Conservation (phyloP, 371 early-diverging fungal genomes). For the Smittium culicis region DNA sequence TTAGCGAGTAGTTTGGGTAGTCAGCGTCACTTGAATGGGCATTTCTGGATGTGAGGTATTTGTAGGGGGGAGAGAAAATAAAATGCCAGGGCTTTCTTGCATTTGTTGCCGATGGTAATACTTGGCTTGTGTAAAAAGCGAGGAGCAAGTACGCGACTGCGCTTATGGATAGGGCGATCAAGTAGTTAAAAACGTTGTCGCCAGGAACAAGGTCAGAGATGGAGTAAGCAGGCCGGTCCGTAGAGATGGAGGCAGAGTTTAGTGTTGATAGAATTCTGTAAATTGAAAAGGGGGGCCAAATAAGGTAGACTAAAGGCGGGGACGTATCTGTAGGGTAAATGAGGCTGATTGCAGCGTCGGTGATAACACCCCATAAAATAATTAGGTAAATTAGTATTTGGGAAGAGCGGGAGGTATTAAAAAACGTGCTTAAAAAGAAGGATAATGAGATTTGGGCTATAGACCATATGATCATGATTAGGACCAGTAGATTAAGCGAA, state of each 20-base stretch:
- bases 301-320: slow-evolving; percentile 15
- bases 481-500: not conserved
- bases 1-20: slow-evolving; percentile 4
- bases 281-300: slow-evolving; percentile 5
- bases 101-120: slow-evolving; percentile 49
- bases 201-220: slow-evolving; percentile 5
- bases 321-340: not conserved
- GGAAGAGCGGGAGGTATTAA: not conserved
- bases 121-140: slow-evolving; percentile 37
- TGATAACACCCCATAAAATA: not conserved
- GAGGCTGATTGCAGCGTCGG: not conserved
- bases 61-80: slow-evolving; percentile 36
- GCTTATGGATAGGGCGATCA: not conserved
- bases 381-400: not conserved
- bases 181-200: not conserved
- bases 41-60: slow-evolving; percentile 1
- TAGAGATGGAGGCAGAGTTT: slow-evolving; percentile 1
- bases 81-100: slow-evolving; percentile 48
- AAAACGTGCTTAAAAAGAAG: slow-evolving; percentile 3
- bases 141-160: slow-evolving; percentile 33
- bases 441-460: not conserved
- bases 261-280: not conserved
- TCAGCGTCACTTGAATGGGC: not conserved
- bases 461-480: not conserved
- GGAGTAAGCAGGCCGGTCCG: not conserved